phyloP scores from a whole-genome alignment of 2,329 filamentous ascomycete species.

The Penicillium verrucosum region DNA sequence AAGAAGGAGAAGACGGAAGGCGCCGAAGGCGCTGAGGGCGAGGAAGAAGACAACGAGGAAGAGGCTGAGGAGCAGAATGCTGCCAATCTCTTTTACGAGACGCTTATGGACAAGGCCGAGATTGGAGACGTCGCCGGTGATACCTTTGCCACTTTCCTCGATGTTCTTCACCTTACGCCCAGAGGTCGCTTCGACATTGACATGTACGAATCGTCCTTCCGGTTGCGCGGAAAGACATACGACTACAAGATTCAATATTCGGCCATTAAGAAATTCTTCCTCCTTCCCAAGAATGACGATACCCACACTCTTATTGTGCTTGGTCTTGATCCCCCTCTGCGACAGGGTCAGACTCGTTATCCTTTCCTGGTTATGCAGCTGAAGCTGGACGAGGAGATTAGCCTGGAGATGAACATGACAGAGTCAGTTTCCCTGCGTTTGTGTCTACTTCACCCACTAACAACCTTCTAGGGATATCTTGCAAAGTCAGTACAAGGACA shows the following conservation, averaged over 20 bases:
- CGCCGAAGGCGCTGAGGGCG: slow-evolving; percentile 55
- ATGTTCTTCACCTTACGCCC: slow-evolving; percentile 93
- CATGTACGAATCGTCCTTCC: slow-evolving; percentile 98
- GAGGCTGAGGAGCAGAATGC: slow-evolving; percentile 86
- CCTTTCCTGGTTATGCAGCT: slow-evolving; percentile 99
- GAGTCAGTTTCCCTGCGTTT: slow-evolving; percentile 48
- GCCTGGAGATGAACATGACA: slow-evolving; percentile 92
- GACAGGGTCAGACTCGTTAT: slow-evolving; percentile 95
- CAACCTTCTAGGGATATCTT: slow-evolving; percentile 60
- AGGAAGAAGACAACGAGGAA: slow-evolving; percentile 69
- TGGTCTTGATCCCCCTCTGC: slow-evolving; percentile 87
- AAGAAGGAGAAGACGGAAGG: slow-evolving; percentile 68
- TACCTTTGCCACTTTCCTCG: slow-evolving; percentile 94
- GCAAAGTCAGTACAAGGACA: slow-evolving; percentile 82
- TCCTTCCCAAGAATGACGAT: slow-evolving; percentile 97
- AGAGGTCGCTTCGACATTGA: slow-evolving; percentile 99
- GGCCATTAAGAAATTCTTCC: slow-evolving; percentile 97
- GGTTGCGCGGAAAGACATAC: slow-evolving; percentile 96
- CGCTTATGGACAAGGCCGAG: slow-evolving; percentile 95
- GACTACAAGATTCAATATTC: slow-evolving; percentile 99
- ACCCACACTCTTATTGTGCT: slow-evolving; percentile 92
- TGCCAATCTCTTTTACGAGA: slow-evolving; percentile 96
- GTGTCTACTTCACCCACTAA: slow-evolving; percentile 9
- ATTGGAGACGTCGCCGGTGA: slow-evolving; percentile 99
- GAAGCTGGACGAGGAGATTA: slow-evolving; percentile 96